Conservation (phyloP, 2,329 filamentous ascomycete genomes). For the Arthrobotrys iridis region DNA sequence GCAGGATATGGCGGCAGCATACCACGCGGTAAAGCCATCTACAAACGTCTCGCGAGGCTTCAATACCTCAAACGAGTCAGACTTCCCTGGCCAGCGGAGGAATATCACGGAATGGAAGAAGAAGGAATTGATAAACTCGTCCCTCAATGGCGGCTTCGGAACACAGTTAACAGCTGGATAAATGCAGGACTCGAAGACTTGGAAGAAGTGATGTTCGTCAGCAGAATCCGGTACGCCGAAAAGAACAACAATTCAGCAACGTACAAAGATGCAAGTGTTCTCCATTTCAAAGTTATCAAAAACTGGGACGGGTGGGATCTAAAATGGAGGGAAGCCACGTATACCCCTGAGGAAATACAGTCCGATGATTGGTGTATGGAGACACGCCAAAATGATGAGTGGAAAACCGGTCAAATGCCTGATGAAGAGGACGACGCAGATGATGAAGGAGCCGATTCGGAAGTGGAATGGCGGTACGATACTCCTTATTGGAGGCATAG, state of each 20-base stretch:
- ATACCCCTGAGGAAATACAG: constrained; percentile 13
- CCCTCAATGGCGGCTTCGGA: neutral
- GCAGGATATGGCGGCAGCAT: constrained; percentile 3
- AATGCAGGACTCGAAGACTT: constrained; percentile 1
- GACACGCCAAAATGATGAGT: constrained; percentile 1
- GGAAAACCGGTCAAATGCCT: constrained; percentile 1
- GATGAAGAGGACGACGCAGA: neutral
- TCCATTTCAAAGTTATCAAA: constrained; percentile 5
- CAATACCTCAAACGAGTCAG: constrained; percentile 18
- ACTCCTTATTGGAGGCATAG: constrained; percentile 9
- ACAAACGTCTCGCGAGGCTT: neutral
- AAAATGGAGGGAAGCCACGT: constrained; percentile 17
- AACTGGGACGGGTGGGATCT: constrained; percentile 4
- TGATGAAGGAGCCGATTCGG: constrained; percentile 3
- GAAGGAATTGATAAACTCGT: neutral
- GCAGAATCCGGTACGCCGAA: constrained; percentile 7
- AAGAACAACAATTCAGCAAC: neutral
- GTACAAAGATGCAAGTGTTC: constrained; percentile 8
- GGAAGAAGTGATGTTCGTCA: constrained; percentile 38
- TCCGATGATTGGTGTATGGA: constrained; percentile 15
- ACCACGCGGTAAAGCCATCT: neutral
- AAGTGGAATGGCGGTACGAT: constrained; percentile 8
- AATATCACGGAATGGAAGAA: constrained; percentile 2
- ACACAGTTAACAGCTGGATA: constrained; percentile 9
- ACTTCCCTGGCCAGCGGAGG: constrained; percentile 13